Base-by-base conservation (phyloP, 73 alveolate species). In the Blepharisma japonicum region DNA sequence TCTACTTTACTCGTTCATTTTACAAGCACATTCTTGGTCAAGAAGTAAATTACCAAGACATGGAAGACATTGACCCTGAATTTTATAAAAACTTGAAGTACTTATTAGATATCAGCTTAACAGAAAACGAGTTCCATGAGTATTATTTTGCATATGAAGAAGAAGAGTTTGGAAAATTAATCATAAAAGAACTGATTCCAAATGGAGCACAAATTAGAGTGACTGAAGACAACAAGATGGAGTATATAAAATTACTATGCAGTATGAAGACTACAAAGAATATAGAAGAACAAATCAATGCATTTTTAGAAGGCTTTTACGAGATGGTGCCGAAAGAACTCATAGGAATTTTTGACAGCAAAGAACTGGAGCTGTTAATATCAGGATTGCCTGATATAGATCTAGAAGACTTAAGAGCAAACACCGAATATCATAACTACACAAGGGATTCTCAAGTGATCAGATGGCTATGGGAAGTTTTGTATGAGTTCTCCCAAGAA, bases 21-120 rank as follows among this genome's bases (percentile, higher is more conserved):
- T 96, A 96, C 93, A 97, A 97, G 91, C 97, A 97, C 79, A 96
- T 97, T 66, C 90, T 90, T 39, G 99, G 99, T 0, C 66, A 70
- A 47, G 92, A 92, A 68, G 92, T 97, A 51, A 94, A 90, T 39
- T 86, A 90, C 83, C 95, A 92, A 25, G 99, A 97, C 81, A 81
- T 95, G 94, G 99, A 97, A 79, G 99, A 97, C 84, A 89, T 93
- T 71, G 99, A 97, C 77, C 96, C 95, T 45, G 97, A 88, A 38
- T 90, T 77, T 85, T 97, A 93, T 89, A 91, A 91, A 78, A 90
- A 91, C 83, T 78, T 97, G 78, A 94, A 96, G 77, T 90, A 96
- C 96, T 80, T 93, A 61, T 78, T 93, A 53, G 97, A 91, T 68
- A 85, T 89, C 68, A 94, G 92, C 68, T 86, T 61, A 14, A 39